phyloP scores from a whole-genome alignment of 1,139 yeast species.

The Taphrina confusa region DNA sequence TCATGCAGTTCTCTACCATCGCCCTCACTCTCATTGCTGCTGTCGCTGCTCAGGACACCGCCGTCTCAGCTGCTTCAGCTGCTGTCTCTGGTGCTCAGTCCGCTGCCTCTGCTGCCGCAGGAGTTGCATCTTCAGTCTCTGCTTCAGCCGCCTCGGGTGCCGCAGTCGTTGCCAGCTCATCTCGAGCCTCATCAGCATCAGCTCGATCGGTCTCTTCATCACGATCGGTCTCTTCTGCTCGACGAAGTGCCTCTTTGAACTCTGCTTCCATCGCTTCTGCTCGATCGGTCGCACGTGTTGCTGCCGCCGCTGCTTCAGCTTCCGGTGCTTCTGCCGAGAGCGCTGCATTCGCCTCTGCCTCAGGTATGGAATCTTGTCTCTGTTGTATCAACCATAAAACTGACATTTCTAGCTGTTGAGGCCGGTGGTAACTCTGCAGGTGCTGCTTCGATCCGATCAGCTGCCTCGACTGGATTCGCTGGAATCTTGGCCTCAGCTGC shows the following conservation, averaged over 20 bases:
- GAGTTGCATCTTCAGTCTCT: constrained; percentile 14
- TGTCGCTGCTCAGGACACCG: constrained; percentile 29
- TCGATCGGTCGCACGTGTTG: constrained; percentile 4
- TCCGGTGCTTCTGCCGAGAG: constrained; percentile 14
- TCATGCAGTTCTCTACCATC: constrained; percentile 29
- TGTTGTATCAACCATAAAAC: neutral
- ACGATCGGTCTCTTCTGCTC: constrained; percentile 11
- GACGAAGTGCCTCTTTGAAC: constrained; percentile 19
- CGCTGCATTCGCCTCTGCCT: constrained; percentile 24
- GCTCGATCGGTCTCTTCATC: constrained; percentile 10
- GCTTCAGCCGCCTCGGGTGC: constrained; percentile 12
- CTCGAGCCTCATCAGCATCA: neutral
- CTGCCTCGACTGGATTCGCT: constrained; percentile 29
- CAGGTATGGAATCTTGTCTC: constrained; percentile 12
- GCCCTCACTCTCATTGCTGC: constrained; percentile 30
- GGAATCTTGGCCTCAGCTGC: constrained; percentile 28
- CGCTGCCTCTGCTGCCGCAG: constrained; percentile 6
- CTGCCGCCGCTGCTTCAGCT: constrained; percentile 13
- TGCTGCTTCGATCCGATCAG: constrained; percentile 27
- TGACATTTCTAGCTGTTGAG: constrained; percentile 4
- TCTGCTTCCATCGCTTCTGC: constrained; percentile 30
- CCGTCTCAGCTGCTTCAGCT: constrained; percentile 13
- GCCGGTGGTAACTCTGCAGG: constrained; percentile 25
- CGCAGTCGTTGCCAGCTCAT: constrained; percentile 11
- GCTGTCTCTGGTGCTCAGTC: neutral